These are phyloP conservation scores for Diaporthe batatas DNA, from an alignment of 2,329 filamentous ascomycete genomes.

Conservation along the genomic window DNA sequence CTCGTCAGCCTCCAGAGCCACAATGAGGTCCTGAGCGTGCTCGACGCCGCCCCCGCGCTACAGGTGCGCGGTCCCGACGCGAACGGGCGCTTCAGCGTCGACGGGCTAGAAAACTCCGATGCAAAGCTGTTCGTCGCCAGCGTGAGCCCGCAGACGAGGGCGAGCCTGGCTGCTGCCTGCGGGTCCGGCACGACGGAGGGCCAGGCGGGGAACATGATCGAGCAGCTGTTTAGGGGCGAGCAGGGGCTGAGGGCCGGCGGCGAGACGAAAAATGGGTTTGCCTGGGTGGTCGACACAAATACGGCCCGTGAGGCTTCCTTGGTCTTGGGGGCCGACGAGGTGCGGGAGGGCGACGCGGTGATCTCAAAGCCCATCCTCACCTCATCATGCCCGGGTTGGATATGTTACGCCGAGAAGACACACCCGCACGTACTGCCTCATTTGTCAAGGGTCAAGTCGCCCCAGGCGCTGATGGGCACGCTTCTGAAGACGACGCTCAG, in stretches of 20 bases:
- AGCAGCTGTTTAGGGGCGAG: slow-evolving; percentile 80
- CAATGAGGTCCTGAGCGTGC: slow-evolving; percentile 85
- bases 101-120: slow-evolving; percentile 69
- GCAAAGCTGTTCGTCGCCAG: slow-evolving; percentile 89
- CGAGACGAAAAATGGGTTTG: slow-evolving; percentile 80
- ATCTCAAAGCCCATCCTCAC: slow-evolving; percentile 76
- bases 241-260: slow-evolving; percentile 79
- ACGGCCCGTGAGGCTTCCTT: slow-evolving; percentile 84
- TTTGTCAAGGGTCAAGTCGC: slow-evolving; percentile 91
- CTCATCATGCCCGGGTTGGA: slow-evolving; percentile 96
- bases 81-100: slow-evolving; percentile 55
- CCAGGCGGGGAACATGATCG: slow-evolving; percentile 85
- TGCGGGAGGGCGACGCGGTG: slow-evolving; percentile 58
- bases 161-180: slow-evolving; percentile 88
- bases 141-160: slow-evolving; percentile 90
- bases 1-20: slow-evolving; percentile 95
- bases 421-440: slow-evolving; percentile 94
- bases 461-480: slow-evolving; percentile 91
- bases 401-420: slow-evolving; percentile 98
- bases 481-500: slow-evolving; percentile 89
- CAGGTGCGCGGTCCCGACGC: slow-evolving; percentile 52
- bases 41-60: slow-evolving; percentile 75
- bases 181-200: slow-evolving; percentile 77
- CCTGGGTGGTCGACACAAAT: slow-evolving; percentile 93
- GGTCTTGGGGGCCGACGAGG: slow-evolving; percentile 83